These are phyloP conservation scores for Penicillium sp. DNA, from an alignment of 2,329 filamentous ascomycete genomes.

Conservation along the genomic window DNA sequence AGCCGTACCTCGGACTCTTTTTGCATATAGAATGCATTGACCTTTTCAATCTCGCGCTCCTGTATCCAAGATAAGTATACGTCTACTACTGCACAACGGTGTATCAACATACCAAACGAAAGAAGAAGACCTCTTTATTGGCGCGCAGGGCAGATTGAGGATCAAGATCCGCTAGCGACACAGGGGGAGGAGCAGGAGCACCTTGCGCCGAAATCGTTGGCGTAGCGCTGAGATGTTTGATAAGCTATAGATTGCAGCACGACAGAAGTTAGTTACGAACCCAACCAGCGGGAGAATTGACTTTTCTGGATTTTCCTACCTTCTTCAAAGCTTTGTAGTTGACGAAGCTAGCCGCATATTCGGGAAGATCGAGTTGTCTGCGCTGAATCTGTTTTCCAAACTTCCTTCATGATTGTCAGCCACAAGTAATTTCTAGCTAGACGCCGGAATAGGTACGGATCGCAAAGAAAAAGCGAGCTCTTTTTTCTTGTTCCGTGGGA, in stretches of 20 bases:
- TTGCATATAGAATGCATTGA: slow-evolving; percentile 95
- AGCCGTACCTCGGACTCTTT: slow-evolving; percentile 88
- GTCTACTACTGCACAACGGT: background rate
- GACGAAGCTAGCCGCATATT: slow-evolving; percentile 98
- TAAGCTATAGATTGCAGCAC: slow-evolving; percentile 62
- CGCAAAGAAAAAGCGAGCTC: background rate
- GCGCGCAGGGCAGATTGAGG: slow-evolving; percentile 88
- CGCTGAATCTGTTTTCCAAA: slow-evolving; percentile 99
- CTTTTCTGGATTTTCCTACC: slow-evolving; percentile 49
- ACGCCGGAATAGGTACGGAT: background rate
- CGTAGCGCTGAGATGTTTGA: slow-evolving; percentile 94
- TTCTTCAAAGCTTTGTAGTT: slow-evolving; percentile 99
- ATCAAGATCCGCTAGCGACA: slow-evolving; percentile 49
- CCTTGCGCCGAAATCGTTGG: slow-evolving; percentile 76
- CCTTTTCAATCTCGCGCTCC: slow-evolving; percentile 97
- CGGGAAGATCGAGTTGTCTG: slow-evolving; percentile 95
- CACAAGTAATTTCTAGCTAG: background rate
- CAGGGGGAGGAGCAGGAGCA: slow-evolving; percentile 34
- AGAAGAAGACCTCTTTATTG: slow-evolving; percentile 98
- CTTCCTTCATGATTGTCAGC: slow-evolving; percentile 63
- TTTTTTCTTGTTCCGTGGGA: background rate
- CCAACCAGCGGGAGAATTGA: background rate
- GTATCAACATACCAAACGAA: slow-evolving; percentile 69
- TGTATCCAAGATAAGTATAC: slow-evolving; percentile 36
- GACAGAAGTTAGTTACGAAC: slow-evolving; percentile 11